Base-by-base conservation (phyloP, 208 protist genomes). In the Paratrypanosoma confusum region DNA sequence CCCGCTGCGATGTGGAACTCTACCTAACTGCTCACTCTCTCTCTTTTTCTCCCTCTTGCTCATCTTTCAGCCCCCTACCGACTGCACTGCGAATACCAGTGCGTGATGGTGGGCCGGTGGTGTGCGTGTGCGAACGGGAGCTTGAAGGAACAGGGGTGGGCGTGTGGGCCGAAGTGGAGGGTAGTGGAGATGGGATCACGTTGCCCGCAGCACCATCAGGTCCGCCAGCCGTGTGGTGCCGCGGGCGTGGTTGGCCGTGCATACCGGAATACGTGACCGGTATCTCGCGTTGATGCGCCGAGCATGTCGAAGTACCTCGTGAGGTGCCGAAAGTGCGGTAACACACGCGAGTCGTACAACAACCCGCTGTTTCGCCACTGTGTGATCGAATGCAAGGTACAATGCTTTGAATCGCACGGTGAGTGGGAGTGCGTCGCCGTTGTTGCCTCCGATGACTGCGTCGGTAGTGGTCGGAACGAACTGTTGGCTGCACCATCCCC, bases 291-390 rank as follows among this genome's bases (percentile, higher is more conserved):
- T 14, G 10, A 34, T 34, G 10, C 10, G 10, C 11, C 11, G 11
- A 34, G 29, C n/a, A n/a, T n/a, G n/a, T n/a, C n/a, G 29, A 34
- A 34, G 5, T 74, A 65, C 34, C 45, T 75, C 11, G 71, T 67
- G 22, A 49, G 62, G 16, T 80, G 65, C 39, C 49, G 58, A 29
- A 42, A 51, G 20, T 80, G 71, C 36, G 66, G 66, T 31, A 44
- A 59, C n/a, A 50, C 61, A 1, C 60, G 62, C 31, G 58, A 64
- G 32, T 54, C 71, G 22, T 80, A 60, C 46, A 80, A 75, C 22
- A 66, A 80, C 36, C 65, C 63, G 6, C 33, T 50, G 21, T 37
- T 50, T 25, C 27, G 49, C 24, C 56, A 57, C 37, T 62, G 49
- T 46, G 61, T 71, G 14, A 74, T 80, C 35, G 62, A 68, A 31